phyloP scores from a whole-genome alignment of 345 rosid genomes.

The Eutrema yunnanense region DNA sequence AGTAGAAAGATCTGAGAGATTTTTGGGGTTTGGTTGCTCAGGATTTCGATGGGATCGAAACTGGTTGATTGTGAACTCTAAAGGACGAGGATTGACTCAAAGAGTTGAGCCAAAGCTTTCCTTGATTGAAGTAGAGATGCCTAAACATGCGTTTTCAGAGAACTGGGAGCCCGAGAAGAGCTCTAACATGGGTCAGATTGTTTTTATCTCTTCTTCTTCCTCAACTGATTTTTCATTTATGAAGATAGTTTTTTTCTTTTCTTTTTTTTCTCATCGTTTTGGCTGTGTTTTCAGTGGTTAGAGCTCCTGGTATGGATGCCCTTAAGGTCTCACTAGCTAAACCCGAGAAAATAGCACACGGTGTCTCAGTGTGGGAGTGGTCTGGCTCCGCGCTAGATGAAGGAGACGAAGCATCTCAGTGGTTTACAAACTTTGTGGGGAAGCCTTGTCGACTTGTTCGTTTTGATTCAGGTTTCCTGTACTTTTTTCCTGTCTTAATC shows the following conservation, averaged over 20 bases:
- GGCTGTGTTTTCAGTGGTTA: slow-evolving; percentile 41
- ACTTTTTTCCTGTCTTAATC: neutral
- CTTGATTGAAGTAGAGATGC: slow-evolving; percentile 56
- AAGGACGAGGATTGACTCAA: slow-evolving; percentile 80
- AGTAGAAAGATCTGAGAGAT: neutral
- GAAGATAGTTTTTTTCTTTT: neutral
- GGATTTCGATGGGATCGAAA: slow-evolving; percentile 92
- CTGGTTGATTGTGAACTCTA: slow-evolving; percentile 67
- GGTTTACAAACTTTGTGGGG: slow-evolving; percentile 75
- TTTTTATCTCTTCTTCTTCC: neutral
- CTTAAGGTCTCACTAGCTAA: slow-evolving; percentile 57
- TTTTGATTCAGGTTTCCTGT: slow-evolving; percentile 56
- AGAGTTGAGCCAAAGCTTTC: slow-evolving; percentile 91
- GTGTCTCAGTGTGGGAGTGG: slow-evolving; percentile 93
- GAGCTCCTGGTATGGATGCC: slow-evolving; percentile 72
- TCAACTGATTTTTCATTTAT: neutral
- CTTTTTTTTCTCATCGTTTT: neutral
- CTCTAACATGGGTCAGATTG: slow-evolving; percentile 54
- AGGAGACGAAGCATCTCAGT: slow-evolving; percentile 76
- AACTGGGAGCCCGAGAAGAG: slow-evolving; percentile 49
- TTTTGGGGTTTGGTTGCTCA: slow-evolving; percentile 16
- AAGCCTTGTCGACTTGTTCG: slow-evolving; percentile 78
- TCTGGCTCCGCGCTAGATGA: slow-evolving; percentile 88
- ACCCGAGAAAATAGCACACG: slow-evolving; percentile 36
- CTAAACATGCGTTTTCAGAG: slow-evolving; percentile 52